Conservation (phyloP, 345 rosid genomes). For the Pistacia integerrima region DNA sequence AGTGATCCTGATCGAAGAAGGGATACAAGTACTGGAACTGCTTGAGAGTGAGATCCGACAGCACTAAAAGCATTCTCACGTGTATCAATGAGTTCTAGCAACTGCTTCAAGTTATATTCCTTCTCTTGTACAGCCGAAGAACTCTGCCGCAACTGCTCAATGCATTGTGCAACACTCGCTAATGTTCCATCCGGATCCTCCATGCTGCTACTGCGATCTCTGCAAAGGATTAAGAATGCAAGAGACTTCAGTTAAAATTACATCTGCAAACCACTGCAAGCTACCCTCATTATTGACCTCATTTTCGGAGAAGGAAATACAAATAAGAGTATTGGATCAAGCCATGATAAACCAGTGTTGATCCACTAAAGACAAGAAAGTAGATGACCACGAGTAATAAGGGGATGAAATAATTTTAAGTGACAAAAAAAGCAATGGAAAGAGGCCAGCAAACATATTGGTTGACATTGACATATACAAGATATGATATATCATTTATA, state of each 20-base stretch:
- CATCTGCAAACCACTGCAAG: background rate
- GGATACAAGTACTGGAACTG: constrained; percentile 99
- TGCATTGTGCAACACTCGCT: constrained; percentile 99
- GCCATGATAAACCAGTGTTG: background rate
- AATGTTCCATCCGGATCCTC: constrained; percentile 99
- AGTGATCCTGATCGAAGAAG: constrained; percentile 96
- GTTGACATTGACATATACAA: background rate
- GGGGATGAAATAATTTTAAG: background rate
- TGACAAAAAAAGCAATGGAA: background rate
- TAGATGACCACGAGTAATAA: background rate
- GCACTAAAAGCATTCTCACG: constrained; percentile 98
- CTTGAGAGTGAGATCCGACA: constrained; percentile 99
- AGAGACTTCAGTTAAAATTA: constrained; percentile 21
- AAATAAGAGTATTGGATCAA: background rate
- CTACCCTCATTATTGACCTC: background rate
- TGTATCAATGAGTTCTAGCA: constrained; percentile 88
- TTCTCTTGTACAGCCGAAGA: constrained; percentile 89
- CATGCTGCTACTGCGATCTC: constrained; percentile 93
- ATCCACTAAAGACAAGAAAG: background rate
- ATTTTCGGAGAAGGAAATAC: background rate
- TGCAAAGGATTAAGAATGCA: constrained; percentile 40
- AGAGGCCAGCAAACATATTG: background rate
- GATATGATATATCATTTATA: background rate
- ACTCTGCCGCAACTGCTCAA: constrained; percentile 93
- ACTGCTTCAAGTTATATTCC: constrained; percentile 83